phyloP scores from a whole-genome alignment of 371 early-diverging fungal species.

The Chytridium lagenaria region DNA sequence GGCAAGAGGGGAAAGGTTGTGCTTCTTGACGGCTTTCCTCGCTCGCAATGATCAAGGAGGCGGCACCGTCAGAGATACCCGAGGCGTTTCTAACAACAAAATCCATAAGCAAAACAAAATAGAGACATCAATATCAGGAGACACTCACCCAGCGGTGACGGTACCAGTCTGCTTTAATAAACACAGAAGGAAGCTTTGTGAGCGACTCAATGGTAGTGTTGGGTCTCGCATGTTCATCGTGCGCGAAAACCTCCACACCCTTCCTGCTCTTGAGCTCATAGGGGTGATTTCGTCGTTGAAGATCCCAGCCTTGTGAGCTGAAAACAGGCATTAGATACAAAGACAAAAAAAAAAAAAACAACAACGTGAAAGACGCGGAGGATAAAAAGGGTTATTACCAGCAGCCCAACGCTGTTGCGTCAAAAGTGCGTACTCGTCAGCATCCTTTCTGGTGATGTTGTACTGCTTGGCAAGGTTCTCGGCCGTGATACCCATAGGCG shows the following conservation, averaged over 20 bases:
- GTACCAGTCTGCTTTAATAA: slow-evolving; percentile 86
- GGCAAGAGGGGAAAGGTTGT: slow-evolving; percentile 83
- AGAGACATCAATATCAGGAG: not conserved
- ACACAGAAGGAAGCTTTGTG: slow-evolving; percentile 83
- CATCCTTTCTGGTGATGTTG: slow-evolving; percentile 79
- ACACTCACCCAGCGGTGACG: slow-evolving; percentile 82
- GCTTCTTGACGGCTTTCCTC: slow-evolving; percentile 83
- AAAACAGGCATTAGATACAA: slow-evolving; percentile 9
- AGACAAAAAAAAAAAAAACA: slow-evolving; percentile 4
- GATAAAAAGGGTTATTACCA: no score
- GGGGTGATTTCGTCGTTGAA: slow-evolving; percentile 87
- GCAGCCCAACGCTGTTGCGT: slow-evolving; percentile 86
- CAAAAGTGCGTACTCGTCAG: slow-evolving; percentile 83
- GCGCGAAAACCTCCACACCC: slow-evolving; percentile 62
- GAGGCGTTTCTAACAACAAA: slow-evolving; percentile 75
- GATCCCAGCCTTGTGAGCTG: slow-evolving; percentile 72
- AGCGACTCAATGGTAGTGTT: slow-evolving; percentile 80
- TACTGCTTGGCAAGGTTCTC: slow-evolving; percentile 92
- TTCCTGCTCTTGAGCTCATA: slow-evolving; percentile 84
- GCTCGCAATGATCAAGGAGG: slow-evolving; percentile 86
- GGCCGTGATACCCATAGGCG: slow-evolving; percentile 96
- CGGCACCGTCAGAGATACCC: slow-evolving; percentile 96
- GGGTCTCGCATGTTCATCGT: slow-evolving; percentile 93
- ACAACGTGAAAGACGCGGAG: no score
- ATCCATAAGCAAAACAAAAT: not conserved